phyloP scores from a whole-genome alignment of 805 yeast genomes.

The Metschnikowia chrysomelidarum region DNA sequence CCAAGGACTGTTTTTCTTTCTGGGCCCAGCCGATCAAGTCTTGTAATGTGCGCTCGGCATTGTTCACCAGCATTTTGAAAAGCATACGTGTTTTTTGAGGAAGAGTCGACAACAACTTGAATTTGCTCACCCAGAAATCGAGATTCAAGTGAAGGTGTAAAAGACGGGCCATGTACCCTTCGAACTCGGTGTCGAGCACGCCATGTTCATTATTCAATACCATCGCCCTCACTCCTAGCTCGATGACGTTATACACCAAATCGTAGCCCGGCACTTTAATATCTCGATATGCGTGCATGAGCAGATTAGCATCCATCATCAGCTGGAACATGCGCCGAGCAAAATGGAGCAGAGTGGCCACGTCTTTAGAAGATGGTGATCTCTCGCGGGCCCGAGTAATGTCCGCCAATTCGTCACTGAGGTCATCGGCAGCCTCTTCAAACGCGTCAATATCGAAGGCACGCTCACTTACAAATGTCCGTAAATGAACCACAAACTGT shows the following conservation, averaged over 20 bases:
- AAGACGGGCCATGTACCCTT: conserved; percentile 3
- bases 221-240: conserved; percentile 2
- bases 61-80: conserved; percentile 1
- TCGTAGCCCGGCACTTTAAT: neutral
- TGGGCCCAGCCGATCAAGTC: conserved; percentile 5
- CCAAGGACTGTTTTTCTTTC: conserved; percentile 1
- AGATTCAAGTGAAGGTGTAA: conserved; percentile 1
- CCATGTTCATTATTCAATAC: conserved; percentile 3
- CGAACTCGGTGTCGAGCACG: conserved; percentile 1
- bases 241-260: conserved; percentile 2
- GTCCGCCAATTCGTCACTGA: neutral
- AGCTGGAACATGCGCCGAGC: neutral
- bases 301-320: conserved; percentile 1
- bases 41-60: conserved; percentile 1
- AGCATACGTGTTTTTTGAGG: conserved; percentile 1
- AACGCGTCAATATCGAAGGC: conserved; percentile 1
- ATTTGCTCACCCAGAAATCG: conserved; percentile 1
- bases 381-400: neutral
- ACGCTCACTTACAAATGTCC: conserved; percentile 1
- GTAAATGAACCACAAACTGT: neutral
- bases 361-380: neutral
- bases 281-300: conserved; percentile 1
- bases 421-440: neutral
- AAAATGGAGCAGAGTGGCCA: neutral
- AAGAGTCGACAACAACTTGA: neutral